Evolutionary conservation across 441 rosid species (phyloP), one percentile per base, ranked within the genome.

Genomic region (Populus hybrid): DNA sequence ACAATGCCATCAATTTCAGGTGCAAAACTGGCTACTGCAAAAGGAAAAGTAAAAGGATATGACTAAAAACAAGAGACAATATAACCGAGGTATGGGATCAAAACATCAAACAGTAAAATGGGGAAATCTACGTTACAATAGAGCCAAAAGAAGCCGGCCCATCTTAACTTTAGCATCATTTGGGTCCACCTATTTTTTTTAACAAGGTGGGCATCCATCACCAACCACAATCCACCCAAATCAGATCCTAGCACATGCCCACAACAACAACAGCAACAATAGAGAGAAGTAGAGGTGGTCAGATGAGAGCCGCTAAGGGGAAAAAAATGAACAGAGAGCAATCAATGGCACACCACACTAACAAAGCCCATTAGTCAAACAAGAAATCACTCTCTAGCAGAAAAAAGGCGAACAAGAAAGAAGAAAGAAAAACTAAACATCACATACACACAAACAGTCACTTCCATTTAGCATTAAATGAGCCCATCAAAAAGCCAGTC

Each of bases 151-250:
- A 78, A 78, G 77, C n/a, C 18, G 61, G 67, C 76, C 73, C 74
- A 80, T 72, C 69, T 65, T 73, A 78, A 80, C 68, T 69, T 66
- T 8, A 14, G 78, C 80, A 82, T 80, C 74, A 80, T 71, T 74
- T 20, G 79, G 90, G 90, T 86, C 91, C 92, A 84, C 85, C 77
- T 12, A 28, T 38, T 10, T 69, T 38, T 78, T 76, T 36, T n/a
- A 81, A 75, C 70, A 81, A 82, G 89, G 86, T 83, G 85, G 87
- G 86, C 82, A 83, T 79, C 89, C 85, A 84, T 84, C 87, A 84
- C 76, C 87, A 86, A 85, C 90, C 82, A 83, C 89, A 81, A 81
- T 73, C 88, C 79, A 86, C 85, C 88, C 82, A 87, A 82, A 81
- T 83, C 78, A 73, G 89, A 83, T 83, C 85, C 80, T 64, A 83